Percentiles rank a stretch among this genome's conserved stretches.
Evolutionary conservation across 345 rosid genomes (phyloP).

Genomic region (Anacardium occidentale): DNA sequence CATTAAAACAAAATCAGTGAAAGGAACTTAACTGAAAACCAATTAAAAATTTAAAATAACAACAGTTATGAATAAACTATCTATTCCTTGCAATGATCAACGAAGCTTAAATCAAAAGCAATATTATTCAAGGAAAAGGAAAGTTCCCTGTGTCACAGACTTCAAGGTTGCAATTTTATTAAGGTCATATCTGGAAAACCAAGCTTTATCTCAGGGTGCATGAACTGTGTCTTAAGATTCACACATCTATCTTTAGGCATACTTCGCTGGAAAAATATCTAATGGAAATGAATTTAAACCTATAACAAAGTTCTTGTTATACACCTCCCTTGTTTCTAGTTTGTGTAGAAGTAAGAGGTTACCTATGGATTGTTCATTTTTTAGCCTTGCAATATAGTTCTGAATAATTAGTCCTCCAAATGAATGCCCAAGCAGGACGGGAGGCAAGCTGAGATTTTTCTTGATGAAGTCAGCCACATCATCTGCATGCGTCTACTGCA

Average conservation of each 20-base stretch:
- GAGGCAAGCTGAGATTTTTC: constrained; percentile 49
- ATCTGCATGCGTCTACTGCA: constrained; percentile 89
- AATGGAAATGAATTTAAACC: constrained; percentile 3
- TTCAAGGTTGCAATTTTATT: not conserved
- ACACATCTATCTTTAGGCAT: not conserved
- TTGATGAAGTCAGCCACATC: constrained; percentile 73
- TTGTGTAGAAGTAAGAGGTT: constrained; percentile 12
- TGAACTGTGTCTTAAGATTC: too few relatives aligned
- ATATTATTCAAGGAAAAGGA: not conserved
- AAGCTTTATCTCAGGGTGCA: not conserved
- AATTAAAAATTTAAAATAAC: not conserved
- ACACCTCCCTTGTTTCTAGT: not conserved
- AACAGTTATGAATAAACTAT: not conserved
- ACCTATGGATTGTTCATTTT: constrained; percentile 40
- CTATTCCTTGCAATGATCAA: not conserved
- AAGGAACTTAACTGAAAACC: constrained; percentile 2
- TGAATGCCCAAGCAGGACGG: constrained; percentile 84
- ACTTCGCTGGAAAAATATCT: not conserved
- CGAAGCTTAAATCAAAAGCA: constrained; percentile 3
- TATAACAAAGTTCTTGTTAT: not conserved
- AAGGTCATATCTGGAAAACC: not conserved
- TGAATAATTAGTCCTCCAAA: constrained; percentile 89
- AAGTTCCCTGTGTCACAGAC: not conserved
- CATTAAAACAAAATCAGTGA: constrained; percentile 16
- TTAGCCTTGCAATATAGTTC: constrained; percentile 61